Percentiles rank a stretch among this genome's conserved stretches.
Conservation (phyloP, 768 basidiomycete genomes). For the Boletus subcaerulescens region DNA sequence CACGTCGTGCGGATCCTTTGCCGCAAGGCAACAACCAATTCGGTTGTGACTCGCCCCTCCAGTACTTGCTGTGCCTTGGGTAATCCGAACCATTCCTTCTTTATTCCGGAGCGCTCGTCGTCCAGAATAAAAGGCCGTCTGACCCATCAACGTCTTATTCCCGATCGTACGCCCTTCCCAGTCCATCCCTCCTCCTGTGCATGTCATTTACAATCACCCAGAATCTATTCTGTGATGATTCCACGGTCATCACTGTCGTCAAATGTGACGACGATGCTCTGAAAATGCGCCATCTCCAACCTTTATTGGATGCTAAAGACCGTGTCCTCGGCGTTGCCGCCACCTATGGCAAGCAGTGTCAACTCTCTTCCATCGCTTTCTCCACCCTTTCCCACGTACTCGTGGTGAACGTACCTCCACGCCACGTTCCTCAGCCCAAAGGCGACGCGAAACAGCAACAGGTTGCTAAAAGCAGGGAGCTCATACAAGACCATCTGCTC, state of each 20-base stretch:
- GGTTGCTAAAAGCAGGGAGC: constrained; percentile 9
- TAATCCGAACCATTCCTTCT: background rate
- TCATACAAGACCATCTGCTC: constrained; percentile 35
- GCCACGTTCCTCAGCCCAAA: constrained; percentile 7
- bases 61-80: constrained; percentile 13
- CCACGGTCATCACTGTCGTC: constrained; percentile 28
- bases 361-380: constrained; percentile 39
- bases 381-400: constrained; percentile 36
- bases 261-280: constrained; percentile 28
- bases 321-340: constrained; percentile 42
- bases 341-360: constrained; percentile 34
- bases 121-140: constrained; percentile 4
- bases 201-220: constrained; percentile 31
- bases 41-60: background rate
- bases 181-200: background rate
- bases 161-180: constrained; percentile 1
- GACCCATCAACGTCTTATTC: background rate
- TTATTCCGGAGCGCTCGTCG: background rate
- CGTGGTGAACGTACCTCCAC: constrained; percentile 29
- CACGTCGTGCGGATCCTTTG: background rate
- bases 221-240: constrained; percentile 30
- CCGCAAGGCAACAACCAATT: too few relatives aligned
- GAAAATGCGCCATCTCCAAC: constrained; percentile 17
- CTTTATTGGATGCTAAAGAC: constrained; percentile 28
- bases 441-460: background rate